Evolutionary conservation across 2,329 filamentous ascomycete genomes (phyloP).

Genomic region (Paecilomyces dactylethromorphus): DNA sequence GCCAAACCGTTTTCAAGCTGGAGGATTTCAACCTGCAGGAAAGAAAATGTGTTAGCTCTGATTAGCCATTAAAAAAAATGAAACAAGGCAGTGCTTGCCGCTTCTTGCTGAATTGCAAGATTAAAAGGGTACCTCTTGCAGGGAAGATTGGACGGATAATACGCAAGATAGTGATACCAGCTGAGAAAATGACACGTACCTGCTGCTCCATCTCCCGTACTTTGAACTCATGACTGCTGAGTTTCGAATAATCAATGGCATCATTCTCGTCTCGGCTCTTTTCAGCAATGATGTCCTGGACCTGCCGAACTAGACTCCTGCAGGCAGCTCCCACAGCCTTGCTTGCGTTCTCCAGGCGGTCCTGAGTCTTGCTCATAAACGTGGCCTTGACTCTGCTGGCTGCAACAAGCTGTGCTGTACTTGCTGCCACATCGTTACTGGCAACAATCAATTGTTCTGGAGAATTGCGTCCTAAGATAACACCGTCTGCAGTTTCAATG

Average conservation of each 20-base stretch:
- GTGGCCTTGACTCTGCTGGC: slow-evolving; percentile 93
- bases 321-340: slow-evolving; percentile 91
- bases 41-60: slow-evolving; percentile 7
- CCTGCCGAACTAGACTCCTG: slow-evolving; percentile 79
- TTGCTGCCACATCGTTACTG: slow-evolving; percentile 92
- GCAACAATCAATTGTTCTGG: slow-evolving; percentile 97
- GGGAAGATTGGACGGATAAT: background rate
- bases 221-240: slow-evolving; percentile 96
- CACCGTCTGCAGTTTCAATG: slow-evolving; percentile 96
- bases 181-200: slow-evolving; percentile 50
- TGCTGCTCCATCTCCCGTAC: slow-evolving; percentile 99
- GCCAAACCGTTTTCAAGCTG: slow-evolving; percentile 85
- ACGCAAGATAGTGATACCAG: background rate
- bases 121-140: background rate
- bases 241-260: slow-evolving; percentile 75
- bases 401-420: slow-evolving; percentile 91
- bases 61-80: background rate
- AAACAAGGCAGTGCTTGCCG: background rate
- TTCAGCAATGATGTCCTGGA: slow-evolving; percentile 89
- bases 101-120: background rate
- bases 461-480: slow-evolving; percentile 83
- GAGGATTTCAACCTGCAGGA: slow-evolving; percentile 82
- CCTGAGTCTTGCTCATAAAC: slow-evolving; percentile 97
- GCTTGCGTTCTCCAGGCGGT: slow-evolving; percentile 80
- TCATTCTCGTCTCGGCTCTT: slow-evolving; percentile 72